Conservation (phyloP, 2,329 filamentous ascomycete genomes). For the Curvularia verruculosa region DNA sequence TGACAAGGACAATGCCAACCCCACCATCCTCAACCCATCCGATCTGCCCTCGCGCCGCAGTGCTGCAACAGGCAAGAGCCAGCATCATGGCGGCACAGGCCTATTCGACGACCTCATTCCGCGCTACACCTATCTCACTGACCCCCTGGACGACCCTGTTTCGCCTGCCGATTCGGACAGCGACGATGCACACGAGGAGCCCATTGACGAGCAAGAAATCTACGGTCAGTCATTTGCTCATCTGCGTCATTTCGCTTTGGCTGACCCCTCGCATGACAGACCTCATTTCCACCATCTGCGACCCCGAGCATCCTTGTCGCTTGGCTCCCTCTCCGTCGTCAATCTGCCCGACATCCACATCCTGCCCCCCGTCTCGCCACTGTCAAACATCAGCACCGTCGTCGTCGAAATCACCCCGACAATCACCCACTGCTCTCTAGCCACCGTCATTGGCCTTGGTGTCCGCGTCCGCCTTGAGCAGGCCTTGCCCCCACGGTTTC, state of each 20-base stretch:
- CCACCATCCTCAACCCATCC: conserved; percentile 84
- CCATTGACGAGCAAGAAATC: conserved; percentile 96
- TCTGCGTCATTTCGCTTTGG: conserved; percentile 6
- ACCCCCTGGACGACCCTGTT: conserved; percentile 54
- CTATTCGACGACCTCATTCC: conserved; percentile 62
- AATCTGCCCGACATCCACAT: conserved; percentile 94
- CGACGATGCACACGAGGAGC: conserved; percentile 70
- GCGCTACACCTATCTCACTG: conserved; percentile 55
- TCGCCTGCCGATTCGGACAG: conserved; percentile 57
- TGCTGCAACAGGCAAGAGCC: conserved; percentile 47
- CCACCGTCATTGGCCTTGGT: conserved; percentile 93
- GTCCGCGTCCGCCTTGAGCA: conserved; percentile 91
- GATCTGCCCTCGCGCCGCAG: conserved; percentile 83
- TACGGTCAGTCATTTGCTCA: conserved; percentile 66
- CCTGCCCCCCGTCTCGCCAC: conserved; percentile 66
- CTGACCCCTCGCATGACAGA: conserved; percentile 61
- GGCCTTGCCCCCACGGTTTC: conserved; percentile 86
- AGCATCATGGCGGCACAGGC: conserved; percentile 57
- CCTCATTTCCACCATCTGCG: conserved; percentile 90
- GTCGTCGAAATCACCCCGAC: conserved; percentile 92
- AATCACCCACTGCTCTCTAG: conserved; percentile 94
- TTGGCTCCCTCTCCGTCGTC: conserved; percentile 92
- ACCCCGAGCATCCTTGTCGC: conserved; percentile 95
- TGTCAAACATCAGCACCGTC: conserved; percentile 72
- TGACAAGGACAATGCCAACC: conserved; percentile 78